phyloP scores from a whole-genome alignment of 73 alveolate species.

The Paramecium sonneborni region DNA sequence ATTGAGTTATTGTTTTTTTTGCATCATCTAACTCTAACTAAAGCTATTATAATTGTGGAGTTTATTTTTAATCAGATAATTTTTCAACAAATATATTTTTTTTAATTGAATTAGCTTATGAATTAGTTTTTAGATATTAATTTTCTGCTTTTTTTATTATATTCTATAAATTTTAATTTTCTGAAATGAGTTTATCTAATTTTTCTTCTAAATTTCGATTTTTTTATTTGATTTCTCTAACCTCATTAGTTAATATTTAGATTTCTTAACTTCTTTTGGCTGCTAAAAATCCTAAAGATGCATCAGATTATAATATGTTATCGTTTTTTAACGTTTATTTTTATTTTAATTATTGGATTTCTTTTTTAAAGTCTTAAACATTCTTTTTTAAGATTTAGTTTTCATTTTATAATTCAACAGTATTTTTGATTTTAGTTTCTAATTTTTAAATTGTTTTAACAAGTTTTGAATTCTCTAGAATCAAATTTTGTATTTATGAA shows the following conservation, averaged over 20 bases:
- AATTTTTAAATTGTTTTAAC: background rate
- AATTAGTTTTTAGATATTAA: background rate
- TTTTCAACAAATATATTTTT: background rate
- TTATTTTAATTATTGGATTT: background rate
- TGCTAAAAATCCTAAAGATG: background rate
- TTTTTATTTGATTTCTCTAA: background rate
- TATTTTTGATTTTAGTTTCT: background rate
- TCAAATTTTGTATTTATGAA: background rate
- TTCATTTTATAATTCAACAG: background rate
- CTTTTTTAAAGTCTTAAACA: background rate
- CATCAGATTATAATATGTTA: background rate
- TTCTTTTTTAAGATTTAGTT: background rate
- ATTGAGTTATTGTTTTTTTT: background rate
- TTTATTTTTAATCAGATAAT: background rate
- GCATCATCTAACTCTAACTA: background rate
- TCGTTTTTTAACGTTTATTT: background rate
- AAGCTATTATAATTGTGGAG: background rate
- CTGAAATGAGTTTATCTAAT: background rate
- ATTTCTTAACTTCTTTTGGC: constrained; percentile 28
- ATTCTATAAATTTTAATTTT: background rate
- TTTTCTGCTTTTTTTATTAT: background rate
- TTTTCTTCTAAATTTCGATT: background rate
- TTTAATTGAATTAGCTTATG: background rate
- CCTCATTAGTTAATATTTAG: background rate
- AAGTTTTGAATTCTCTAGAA: background rate